Conservation (phyloP, 306 rosid genomes). For the Inga leiocalycina region DNA sequence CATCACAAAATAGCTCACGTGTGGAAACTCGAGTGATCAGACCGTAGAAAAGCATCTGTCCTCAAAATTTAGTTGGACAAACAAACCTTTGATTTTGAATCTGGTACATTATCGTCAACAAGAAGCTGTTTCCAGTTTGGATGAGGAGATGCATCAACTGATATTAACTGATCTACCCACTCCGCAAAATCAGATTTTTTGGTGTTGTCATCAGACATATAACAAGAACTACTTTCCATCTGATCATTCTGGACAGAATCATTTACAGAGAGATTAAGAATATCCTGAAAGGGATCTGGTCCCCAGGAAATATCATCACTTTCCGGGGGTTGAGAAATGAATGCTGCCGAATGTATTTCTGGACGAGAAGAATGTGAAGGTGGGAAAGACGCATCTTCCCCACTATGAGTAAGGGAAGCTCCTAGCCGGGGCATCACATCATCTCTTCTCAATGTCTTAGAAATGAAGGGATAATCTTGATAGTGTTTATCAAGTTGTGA, state of each 20-base stretch:
- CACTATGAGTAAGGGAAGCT: neutral
- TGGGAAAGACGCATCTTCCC: conserved; percentile 34
- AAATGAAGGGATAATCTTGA: conserved; percentile 50
- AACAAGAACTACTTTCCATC: conserved; percentile 45
- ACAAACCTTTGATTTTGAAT: conserved; percentile 54
- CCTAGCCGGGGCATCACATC: conserved; percentile 4
- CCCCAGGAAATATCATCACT: conserved; percentile 47
- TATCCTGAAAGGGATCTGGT: conserved; percentile 49
- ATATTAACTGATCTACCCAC: conserved; percentile 58
- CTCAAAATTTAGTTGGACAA: conserved; percentile 12
- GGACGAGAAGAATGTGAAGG: conserved; percentile 42
- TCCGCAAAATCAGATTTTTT: conserved; percentile 50
- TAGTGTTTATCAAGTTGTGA: conserved; percentile 45
- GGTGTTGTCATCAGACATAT: conserved; percentile 42
- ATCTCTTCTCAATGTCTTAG: conserved; percentile 40
- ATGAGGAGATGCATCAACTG: conserved; percentile 45
- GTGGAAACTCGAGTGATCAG: neutral
- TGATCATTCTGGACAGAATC: conserved; percentile 51
- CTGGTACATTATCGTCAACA: conserved; percentile 38
- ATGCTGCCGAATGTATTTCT: conserved; percentile 43
- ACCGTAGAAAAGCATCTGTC: conserved; percentile 10
- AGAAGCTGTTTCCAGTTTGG: conserved; percentile 61
- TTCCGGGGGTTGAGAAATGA: conserved; percentile 43
- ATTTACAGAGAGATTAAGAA: conserved; percentile 47
- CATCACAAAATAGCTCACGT: neutral